These are phyloP conservation scores for Kockiozyma suomiensis DNA, from an alignment of 805 yeast genomes.

Conservation along the genomic window DNA sequence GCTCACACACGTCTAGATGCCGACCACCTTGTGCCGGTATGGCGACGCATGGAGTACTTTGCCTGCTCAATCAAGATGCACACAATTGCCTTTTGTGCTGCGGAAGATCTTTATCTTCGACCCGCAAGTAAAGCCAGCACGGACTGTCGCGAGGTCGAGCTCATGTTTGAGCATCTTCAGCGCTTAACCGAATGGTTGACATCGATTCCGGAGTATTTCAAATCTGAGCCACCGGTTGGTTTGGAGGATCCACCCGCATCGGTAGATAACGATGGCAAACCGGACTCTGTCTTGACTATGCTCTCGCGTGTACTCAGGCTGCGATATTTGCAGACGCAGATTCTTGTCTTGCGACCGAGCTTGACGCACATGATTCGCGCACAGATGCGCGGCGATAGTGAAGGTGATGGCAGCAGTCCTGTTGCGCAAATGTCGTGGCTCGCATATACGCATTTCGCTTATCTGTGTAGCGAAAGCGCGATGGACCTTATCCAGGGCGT, in stretches of 20 bases:
- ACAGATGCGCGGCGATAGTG: neutral
- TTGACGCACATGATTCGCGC: neutral
- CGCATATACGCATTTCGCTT: neutral
- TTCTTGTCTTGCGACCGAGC: constrained; percentile 10
- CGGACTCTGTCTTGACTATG: neutral
- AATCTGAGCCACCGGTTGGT: neutral
- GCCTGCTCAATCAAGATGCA: neutral
- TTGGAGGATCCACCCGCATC: neutral
- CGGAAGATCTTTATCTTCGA: neutral
- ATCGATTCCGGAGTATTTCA: neutral
- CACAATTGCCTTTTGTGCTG: neutral
- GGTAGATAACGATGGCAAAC: neutral
- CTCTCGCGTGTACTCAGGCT: neutral
- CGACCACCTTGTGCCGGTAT: neutral
- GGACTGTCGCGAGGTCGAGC: neutral
- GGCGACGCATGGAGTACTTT: neutral
- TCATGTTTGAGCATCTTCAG: neutral
- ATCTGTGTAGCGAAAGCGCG: neutral
- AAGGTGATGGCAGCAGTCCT: neutral
- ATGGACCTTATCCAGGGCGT: neutral
- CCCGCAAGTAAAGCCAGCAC: neutral
- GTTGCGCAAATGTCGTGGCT: neutral
- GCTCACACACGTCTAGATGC: neutral
- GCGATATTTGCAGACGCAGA: neutral
- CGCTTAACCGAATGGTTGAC: neutral